Base-by-base conservation (phyloP, 2,329 filamentous ascomycete species). In the Septoria petroselini region DNA sequence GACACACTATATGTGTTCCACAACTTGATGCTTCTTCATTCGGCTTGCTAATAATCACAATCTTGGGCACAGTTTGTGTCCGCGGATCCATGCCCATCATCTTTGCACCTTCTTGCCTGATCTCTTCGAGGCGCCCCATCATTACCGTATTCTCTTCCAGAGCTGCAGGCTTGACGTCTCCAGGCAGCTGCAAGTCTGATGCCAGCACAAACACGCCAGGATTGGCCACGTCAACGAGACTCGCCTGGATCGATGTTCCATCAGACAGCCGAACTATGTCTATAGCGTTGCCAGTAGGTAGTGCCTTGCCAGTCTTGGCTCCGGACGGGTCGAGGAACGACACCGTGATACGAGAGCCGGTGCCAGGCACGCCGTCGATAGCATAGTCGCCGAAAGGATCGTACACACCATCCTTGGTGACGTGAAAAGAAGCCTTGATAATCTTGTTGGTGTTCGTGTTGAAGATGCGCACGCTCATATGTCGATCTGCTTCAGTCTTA, bases 401-500 rank as follows among this genome's bases (percentile, higher is more conserved):
- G 6, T 69, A 65, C 9, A 53, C 57, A 11, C 73, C 69, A 2
- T 72, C 72, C 50, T 79, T 72, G 0, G 69, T 73, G 2, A 83
- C 72, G 0, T 71, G 68, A 56, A 86, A 86, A 0, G 71, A 76
- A 1, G 79, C 75, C 34, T 77, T 68, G 49, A 87, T 80, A 19
- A 83, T 65, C 62, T 87, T 87, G 14, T 70, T 69, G 0, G 85
- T 89, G 58, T 89, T 89, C 1, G 84, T 88, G 64, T 90, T 89
- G 60, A 77, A 74, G 30, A 88, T 80, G 47, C 77, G 72, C 9
- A 88, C 76, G 0, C 71, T 77, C 1, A 73, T 70, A 50, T 48
- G 41, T 27, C 41, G 31, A 23, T 57, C 46, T n/a, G 29, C 19
- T 11, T 46, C 41, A 9, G 29, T 42, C 17, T 66, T 64, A 7